These are phyloP conservation scores for Agrocybe praecox DNA, from an alignment of 768 basidiomycete species.

Conservation along the genomic window DNA sequence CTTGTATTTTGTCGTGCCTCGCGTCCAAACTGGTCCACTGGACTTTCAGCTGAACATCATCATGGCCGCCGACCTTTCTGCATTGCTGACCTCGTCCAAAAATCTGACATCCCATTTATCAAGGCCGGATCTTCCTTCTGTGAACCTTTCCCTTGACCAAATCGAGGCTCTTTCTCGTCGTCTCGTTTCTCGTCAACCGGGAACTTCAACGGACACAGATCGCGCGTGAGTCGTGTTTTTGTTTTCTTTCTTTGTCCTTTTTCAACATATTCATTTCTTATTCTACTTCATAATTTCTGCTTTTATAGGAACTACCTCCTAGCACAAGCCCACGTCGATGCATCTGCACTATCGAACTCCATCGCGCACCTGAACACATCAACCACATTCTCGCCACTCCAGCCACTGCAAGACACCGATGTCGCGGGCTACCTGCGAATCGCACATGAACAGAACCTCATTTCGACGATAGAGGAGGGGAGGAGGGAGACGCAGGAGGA, in stretches of 20 bases:
- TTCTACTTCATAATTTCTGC: constrained; percentile 6
- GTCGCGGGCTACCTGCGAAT: constrained; percentile 94
- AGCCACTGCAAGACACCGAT: constrained; percentile 92
- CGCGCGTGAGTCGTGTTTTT: constrained; percentile 58
- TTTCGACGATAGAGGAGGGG: constrained; percentile 91
- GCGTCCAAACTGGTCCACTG: too few species aligned
- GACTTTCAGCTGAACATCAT: too few species aligned
- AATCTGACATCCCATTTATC: constrained; percentile 78
- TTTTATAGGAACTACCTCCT: constrained; percentile 80
- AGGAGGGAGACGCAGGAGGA: constrained; percentile 82
- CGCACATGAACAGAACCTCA: constrained; percentile 92
- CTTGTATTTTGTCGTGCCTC: too few species aligned
- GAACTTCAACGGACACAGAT: constrained; percentile 63
- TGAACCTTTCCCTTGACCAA: constrained; percentile 91
- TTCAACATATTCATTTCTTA: constrained; percentile 1
- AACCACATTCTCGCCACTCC: constrained; percentile 85
- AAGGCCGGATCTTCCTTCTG: constrained; percentile 81
- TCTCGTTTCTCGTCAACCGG: constrained; percentile 74
- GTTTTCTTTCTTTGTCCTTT: background rate
- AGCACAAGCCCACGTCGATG: constrained; percentile 93
- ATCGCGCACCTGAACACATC: constrained; percentile 84
- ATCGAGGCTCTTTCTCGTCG: constrained; percentile 91
- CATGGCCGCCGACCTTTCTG: constrained; percentile 57
- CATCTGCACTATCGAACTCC: constrained; percentile 79
- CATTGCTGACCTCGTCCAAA: constrained; percentile 71